Evolutionary conservation across 805 yeast species (phyloP), one percentile per base, ranked within the genome.

Genomic region (Debaryomyces hansenii): DNA sequence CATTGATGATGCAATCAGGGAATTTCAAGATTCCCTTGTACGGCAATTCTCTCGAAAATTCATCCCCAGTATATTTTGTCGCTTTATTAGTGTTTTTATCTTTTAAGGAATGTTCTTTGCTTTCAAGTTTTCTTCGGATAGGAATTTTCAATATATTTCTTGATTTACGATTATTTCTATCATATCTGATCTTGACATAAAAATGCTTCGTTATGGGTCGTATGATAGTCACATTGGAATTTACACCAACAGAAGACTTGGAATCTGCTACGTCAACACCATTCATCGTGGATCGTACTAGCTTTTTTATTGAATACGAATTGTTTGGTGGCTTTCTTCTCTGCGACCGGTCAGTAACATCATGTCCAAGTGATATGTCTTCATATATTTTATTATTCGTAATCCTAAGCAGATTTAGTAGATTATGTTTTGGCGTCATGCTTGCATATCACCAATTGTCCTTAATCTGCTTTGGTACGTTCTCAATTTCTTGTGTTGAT

Each of bases 11-110:
- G 31, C 84, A 82, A 37, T 85, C 82, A 16, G 78, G 75, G 53
- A 78, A 79, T 15, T 74, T 63, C 15, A 87, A 64, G 0, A 86
- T 76, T 0, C 94, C 94, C 41, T 85, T 68, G 53, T 78, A 87
- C 0, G 95, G 94, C 24, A 82, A 57, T 45, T 84, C 85, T 40
- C 70, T 63, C n/a, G 72, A 69, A n/a, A 41, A 37, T 4, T 20
- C 31, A 6, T 37, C 37, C 7, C 29, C 27, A n/a, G 7, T 37
- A 12, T 14, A 10, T 6, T n/a, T 37, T 21, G 41, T 15, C 11
- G 14, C 7, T 31, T 31, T 31, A 20, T 20, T 18, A 15, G 29
- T 37, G 29, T 31, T 24, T 5, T 24, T 37, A 12, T 20, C n/a
- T 3, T 10, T 20, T 10, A 7, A 4, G 16, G 40, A 8, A 12